phyloP scores from a whole-genome alignment of 73 alveolate genomes.

The Strombidium stylifer region DNA sequence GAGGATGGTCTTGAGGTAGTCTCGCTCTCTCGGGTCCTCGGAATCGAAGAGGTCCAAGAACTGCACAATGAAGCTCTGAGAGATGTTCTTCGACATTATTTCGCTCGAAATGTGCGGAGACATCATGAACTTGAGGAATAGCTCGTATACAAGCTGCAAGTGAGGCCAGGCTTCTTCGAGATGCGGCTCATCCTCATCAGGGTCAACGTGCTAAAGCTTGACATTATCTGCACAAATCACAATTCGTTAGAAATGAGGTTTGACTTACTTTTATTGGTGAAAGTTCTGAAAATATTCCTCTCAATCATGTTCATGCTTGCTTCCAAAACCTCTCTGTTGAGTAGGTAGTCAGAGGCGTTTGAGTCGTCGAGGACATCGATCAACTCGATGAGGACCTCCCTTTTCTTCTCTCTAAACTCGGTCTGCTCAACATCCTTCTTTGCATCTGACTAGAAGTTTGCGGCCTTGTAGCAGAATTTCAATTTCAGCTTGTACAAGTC shows the following conservation, averaged over 20 bases:
- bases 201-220: constrained; percentile 37
- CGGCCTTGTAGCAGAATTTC: constrained; percentile 24
- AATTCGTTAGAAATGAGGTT: background rate
- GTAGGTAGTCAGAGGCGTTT: constrained; percentile 10
- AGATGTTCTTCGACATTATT: constrained; percentile 17
- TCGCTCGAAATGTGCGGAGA: constrained; percentile 50
- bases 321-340: constrained; percentile 14
- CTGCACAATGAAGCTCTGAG: constrained; percentile 29
- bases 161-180: constrained; percentile 82
- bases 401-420: constrained; percentile 51
- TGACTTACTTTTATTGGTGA: constrained; percentile 24
- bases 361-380: constrained; percentile 46
- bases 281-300: constrained; percentile 62
- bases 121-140: constrained; percentile 68
- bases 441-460: constrained; percentile 50
- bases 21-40: constrained; percentile 87
- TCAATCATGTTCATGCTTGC: constrained; percentile 42
- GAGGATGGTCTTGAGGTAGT: constrained; percentile 76
- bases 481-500: constrained; percentile 38
- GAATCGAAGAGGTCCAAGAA: constrained; percentile 78
- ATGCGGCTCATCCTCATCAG: constrained; percentile 68
- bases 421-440: constrained; percentile 46
- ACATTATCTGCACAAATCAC: background rate
- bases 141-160: constrained; percentile 70
- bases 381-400: constrained; percentile 44